phyloP scores from a whole-genome alignment of 2,329 filamentous ascomycete genomes.

The Aureobasidium lini region DNA sequence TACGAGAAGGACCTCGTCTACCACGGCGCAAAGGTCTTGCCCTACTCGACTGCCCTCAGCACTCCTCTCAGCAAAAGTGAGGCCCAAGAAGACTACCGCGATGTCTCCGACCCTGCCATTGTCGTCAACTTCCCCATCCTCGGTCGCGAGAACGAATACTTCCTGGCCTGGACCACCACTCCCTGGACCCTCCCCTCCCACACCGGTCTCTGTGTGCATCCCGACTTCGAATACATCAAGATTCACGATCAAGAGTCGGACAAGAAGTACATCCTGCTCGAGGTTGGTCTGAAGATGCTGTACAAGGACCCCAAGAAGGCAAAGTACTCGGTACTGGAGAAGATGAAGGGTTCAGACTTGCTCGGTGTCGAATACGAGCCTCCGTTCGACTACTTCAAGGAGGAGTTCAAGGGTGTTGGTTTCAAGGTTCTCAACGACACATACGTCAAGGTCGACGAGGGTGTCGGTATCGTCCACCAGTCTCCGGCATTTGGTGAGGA shows the following conservation, averaged over 20 bases:
- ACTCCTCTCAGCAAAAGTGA: slow-evolving; percentile 92
- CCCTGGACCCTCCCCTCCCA: slow-evolving; percentile 83
- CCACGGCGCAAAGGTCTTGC: slow-evolving; percentile 86
- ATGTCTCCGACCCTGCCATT: slow-evolving; percentile 82
- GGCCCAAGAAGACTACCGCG: slow-evolving; percentile 89
- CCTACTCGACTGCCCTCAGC: slow-evolving; percentile 83
- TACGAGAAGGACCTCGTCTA: slow-evolving; percentile 88
- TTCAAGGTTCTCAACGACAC: slow-evolving; percentile 76
- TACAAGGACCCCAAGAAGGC: slow-evolving; percentile 97
- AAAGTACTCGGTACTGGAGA: slow-evolving; percentile 75
- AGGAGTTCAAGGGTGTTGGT: slow-evolving; percentile 76
- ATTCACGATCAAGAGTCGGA: slow-evolving; percentile 74
- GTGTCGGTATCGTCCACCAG: slow-evolving; percentile 91
- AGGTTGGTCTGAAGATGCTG: slow-evolving; percentile 69
- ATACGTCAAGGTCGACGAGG: slow-evolving; percentile 83
- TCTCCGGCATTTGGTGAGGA: slow-evolving; percentile 91
- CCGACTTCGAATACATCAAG: slow-evolving; percentile 81
- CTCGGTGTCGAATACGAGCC: slow-evolving; percentile 83
- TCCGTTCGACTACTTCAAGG: slow-evolving; percentile 81
- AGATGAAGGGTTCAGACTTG: slow-evolving; percentile 76
- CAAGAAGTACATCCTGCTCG: slow-evolving; percentile 78
- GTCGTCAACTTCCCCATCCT: slow-evolving; percentile 77
- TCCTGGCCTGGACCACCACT: slow-evolving; percentile 86
- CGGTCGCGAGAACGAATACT: slow-evolving; percentile 63
- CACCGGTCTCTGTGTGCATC: slow-evolving; percentile 67